Percentiles rank a stretch among this genome's conserved stretches.
Evolutionary conservation across 75 land plant species (phyloP).

Genomic region (Cupressus sempervirens): DNA sequence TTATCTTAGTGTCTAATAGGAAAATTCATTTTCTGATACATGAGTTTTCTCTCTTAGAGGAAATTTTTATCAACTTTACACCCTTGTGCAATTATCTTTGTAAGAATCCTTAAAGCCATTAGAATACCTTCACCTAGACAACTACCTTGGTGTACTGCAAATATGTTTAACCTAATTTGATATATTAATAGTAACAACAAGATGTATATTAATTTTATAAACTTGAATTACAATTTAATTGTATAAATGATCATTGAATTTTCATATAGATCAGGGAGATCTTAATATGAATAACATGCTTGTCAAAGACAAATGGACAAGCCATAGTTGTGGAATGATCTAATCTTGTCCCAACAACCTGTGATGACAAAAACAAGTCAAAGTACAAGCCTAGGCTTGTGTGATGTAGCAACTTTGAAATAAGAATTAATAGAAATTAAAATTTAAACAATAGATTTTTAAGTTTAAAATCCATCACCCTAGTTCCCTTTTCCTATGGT

Average conservation of each 20-base stretch:
- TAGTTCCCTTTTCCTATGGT: too few species aligned
- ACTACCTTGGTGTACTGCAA: not conserved
- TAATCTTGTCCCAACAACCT: conserved; percentile 62
- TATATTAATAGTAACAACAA: not conserved
- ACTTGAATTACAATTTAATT: conserved; percentile 3
- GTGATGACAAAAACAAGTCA: conserved; percentile 74
- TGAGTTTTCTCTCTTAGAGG: too few species aligned
- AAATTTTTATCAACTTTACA: too few species aligned
- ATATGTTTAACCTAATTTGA: not conserved
- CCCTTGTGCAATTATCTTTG: not conserved
- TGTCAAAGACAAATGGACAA: conserved; percentile 39
- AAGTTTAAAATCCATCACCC: too few species aligned
- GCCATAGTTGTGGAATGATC: conserved; percentile 81
- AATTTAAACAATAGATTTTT: too few species aligned
- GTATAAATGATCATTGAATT: not conserved
- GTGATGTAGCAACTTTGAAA: too few species aligned
- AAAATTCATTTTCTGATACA: too few species aligned
- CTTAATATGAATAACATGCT: not conserved
- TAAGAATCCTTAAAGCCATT: too few species aligned
- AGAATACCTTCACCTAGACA: not conserved
- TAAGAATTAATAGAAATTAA: too few species aligned
- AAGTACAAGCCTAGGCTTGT: too few species aligned
- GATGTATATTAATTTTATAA: not conserved
- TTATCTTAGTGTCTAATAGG: too few species aligned
- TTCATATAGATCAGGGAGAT: not conserved